These are phyloP conservation scores for Mycena leptocephala DNA, from an alignment of 768 basidiomycete species.

Conservation along the genomic window DNA sequence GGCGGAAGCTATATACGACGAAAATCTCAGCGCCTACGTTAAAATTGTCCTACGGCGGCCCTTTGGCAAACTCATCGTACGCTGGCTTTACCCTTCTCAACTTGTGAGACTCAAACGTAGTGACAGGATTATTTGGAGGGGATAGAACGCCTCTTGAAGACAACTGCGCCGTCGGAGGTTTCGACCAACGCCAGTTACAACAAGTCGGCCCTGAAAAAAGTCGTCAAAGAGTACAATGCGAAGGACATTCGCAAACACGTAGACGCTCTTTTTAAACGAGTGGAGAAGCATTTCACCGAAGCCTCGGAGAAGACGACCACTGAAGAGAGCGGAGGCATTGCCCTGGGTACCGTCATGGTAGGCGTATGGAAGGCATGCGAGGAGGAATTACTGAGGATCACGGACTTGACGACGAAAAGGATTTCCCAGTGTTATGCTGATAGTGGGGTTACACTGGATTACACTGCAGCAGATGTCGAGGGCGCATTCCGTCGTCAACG, in stretches of 20 bases:
- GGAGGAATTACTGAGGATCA: constrained; percentile 84
- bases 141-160: constrained; percentile 88
- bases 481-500: constrained; percentile 80
- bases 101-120: not conserved
- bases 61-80: constrained; percentile 89
- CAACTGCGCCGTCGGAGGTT: constrained; percentile 84
- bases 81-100: constrained; percentile 37
- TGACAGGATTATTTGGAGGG: constrained; percentile 95
- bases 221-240: constrained; percentile 86
- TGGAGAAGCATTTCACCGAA: constrained; percentile 97
- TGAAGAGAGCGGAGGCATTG: constrained; percentile 70
- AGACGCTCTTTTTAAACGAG: constrained; percentile 89
- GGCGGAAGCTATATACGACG: constrained; percentile 90
- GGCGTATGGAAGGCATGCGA: constrained; percentile 95
- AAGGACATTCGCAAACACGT: constrained; percentile 94
- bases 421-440: constrained; percentile 89
- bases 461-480: constrained; percentile 82
- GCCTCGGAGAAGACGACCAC: constrained; percentile 77
- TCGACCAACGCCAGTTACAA: constrained; percentile 83
- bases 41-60: constrained; percentile 90
- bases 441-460: constrained; percentile 82
- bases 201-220: constrained; percentile 85
- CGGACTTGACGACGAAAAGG: constrained; percentile 76
- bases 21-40: constrained; percentile 90
- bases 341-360: constrained; percentile 78